These are phyloP conservation scores for Guillardia theta DNA, from an alignment of 78 protist genomes.

Conservation along the genomic window DNA sequence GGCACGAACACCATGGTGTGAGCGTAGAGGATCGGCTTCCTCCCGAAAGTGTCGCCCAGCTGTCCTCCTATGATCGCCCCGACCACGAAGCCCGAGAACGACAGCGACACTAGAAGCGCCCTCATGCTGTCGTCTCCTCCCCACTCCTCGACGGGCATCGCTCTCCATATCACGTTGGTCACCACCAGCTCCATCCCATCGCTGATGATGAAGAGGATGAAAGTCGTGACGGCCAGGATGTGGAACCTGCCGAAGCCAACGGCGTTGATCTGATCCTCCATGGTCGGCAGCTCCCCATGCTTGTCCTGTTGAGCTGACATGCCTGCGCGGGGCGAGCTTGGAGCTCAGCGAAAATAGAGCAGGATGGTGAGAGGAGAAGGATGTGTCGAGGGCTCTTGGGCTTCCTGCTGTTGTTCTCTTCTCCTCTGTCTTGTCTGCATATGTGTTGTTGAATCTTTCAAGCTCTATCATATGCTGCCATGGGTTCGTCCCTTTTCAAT, in stretches of 20 bases:
- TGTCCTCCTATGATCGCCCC: background rate
- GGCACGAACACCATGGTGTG: background rate
- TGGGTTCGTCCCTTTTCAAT: no score
- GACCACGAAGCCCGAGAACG: background rate
- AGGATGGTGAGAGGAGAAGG: no score
- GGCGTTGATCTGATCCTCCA: background rate
- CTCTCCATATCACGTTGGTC: background rate
- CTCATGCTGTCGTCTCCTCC: background rate
- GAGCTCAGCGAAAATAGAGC: no score
- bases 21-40: background rate
- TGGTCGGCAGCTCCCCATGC: no score
- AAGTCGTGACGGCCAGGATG: background rate
- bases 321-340: no score
- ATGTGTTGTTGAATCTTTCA: no score
- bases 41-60: background rate
- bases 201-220: background rate
- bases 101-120: background rate
- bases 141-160: background rate
- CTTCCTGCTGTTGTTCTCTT: no score
- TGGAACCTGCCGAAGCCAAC: slow-evolving; percentile 11
- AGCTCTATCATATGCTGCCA: no score
- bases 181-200: slow-evolving; percentile 10
- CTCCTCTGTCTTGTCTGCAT: no score
- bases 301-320: no score
- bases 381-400: no score